Evolutionary conservation across 2,329 filamentous ascomycete genomes (phyloP).

Genomic region (Purpureocillium lavendulum): DNA sequence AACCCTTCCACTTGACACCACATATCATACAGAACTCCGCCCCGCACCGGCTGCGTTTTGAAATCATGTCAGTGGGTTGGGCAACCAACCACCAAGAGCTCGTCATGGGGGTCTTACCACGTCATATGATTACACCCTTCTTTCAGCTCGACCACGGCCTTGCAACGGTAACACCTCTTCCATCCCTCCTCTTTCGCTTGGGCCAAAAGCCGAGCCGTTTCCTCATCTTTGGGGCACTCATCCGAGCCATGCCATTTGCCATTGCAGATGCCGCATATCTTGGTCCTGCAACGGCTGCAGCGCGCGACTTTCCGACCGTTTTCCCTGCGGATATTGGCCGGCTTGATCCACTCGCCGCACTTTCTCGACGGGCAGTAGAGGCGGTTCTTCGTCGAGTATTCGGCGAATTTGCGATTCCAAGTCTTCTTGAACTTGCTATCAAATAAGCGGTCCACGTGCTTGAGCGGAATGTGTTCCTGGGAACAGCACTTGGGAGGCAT

Average conservation of each 20-base stretch:
- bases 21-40: slow-evolving; percentile 87
- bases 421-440: slow-evolving; percentile 63
- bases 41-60: slow-evolving; percentile 63
- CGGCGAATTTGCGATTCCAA: slow-evolving; percentile 76
- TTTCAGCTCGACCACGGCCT: slow-evolving; percentile 65
- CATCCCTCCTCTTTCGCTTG: slow-evolving; percentile 61
- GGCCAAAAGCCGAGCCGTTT: slow-evolving; percentile 53
- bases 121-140: slow-evolving; percentile 87
- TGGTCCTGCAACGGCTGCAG: slow-evolving; percentile 63
- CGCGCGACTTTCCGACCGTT: slow-evolving; percentile 56
- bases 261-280: slow-evolving; percentile 68
- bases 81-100: no score
- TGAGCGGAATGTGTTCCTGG: slow-evolving; percentile 61
- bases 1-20: slow-evolving; percentile 72
- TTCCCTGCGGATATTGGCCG: slow-evolving; percentile 53
- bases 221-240: slow-evolving; percentile 66
- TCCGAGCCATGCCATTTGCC: slow-evolving; percentile 61
- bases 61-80: no score
- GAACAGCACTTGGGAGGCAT: slow-evolving; percentile 85
- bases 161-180: slow-evolving; percentile 70
- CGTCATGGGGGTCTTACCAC: slow-evolving; percentile 46
- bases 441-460: slow-evolving; percentile 69
- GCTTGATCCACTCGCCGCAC: slow-evolving; percentile 76
- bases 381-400: slow-evolving; percentile 65
- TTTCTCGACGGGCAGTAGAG: slow-evolving; percentile 66